Evolutionary conservation across 495 filamentous ascomycete genomes (phyloP), one percentile per base, ranked within the genome.

Genomic region (Aspergillus affinis): DNA sequence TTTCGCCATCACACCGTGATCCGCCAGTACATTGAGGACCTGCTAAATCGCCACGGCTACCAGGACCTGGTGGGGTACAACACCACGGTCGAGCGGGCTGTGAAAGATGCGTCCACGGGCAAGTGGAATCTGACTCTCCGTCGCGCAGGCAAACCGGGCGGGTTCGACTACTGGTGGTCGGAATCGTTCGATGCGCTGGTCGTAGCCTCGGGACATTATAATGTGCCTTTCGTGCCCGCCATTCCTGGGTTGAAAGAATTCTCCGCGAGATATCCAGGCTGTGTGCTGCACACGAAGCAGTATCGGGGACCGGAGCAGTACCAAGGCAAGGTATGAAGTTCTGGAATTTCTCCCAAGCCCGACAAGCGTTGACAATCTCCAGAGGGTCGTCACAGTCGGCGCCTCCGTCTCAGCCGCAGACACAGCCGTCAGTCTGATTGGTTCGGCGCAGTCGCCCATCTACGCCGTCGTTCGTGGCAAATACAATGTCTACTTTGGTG

Each of bases 131-230:
- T 79, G 2, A 75, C 74, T 9, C 59, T 79, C 48, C 69, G 77
- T 1, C 60, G 70, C n/a, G 65, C 69, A 8, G 68, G 68, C 1
- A 19, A 67, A 19, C 61, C 62, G 0, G 62, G 10, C 4, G 45
- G n/a, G 12, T 65, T 61, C 8, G 76, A 79, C 61, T 73, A 76
- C 48, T 79, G 77, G 77, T 79, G 77, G 77, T 63, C 61, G 15
- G 77, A 79, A 52, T 52, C 48, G 5, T 79, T 78, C 68, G 91
- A 96, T 73, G 92, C 89, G 0, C 81, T 96, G 2, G 83, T 93
- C 0, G 84, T 95, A 7, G 91, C 90, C 2, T 89, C 82, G 36
- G 92, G 92, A 0, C 91, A 96, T 67, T 94, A 91, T 69, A 78
- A 81, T 1, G 83, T 89, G 10, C 88, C 88, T 0, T 88, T 81